Conservation (phyloP, 169 alveolate genomes). For the Perkinsus olseni region DNA sequence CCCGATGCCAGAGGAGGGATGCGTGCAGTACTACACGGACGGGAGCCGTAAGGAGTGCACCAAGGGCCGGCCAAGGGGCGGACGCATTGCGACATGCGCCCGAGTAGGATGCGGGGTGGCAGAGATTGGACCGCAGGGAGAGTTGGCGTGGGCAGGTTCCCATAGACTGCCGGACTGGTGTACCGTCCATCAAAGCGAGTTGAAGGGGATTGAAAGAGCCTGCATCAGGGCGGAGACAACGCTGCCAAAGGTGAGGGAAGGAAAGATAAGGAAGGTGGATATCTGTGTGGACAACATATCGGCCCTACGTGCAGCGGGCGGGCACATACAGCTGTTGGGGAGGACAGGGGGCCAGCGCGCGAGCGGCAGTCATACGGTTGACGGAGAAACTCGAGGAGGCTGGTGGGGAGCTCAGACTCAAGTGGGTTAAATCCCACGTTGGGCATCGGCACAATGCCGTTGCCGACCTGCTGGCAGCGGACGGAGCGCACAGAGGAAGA, state of each 20-base stretch:
- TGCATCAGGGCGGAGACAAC: background rate
- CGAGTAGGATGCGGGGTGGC: background rate
- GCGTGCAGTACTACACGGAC: background rate
- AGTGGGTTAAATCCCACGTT: background rate
- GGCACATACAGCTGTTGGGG: background rate
- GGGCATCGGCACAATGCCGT: background rate
- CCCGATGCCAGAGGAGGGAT: background rate
- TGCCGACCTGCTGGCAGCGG: background rate
- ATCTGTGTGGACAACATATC: background rate
- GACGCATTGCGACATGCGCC: background rate
- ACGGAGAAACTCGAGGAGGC: background rate
- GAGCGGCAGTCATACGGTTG: background rate
- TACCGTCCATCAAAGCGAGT: background rate
- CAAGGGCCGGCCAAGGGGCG: background rate
- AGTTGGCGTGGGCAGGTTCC: background rate
- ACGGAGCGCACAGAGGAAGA: background rate
- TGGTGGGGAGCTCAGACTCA: background rate
- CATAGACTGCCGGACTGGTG: background rate
- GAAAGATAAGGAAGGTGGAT: background rate
- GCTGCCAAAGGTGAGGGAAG: background rate
- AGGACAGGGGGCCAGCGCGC: background rate
- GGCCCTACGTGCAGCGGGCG: background rate
- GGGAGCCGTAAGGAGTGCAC: background rate
- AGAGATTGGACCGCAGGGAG: background rate
- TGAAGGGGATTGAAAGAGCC: background rate